Evolutionary conservation across 108 stramenopile genomes (phyloP), one percentile per base, ranked within the genome.

Genomic region (Cyclotella kingstonii): DNA sequence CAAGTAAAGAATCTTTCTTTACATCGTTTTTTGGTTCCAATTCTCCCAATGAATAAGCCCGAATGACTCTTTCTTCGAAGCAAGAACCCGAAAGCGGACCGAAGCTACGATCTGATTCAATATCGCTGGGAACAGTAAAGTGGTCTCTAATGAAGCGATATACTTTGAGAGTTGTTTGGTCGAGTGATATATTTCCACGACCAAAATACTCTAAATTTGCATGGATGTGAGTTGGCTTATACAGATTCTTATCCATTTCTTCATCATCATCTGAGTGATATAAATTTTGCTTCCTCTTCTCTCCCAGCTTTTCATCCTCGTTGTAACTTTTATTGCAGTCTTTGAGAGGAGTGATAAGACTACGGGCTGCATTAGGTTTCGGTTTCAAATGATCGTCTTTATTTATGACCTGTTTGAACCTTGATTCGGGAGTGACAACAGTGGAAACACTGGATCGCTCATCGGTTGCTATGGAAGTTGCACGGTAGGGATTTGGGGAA

Each of bases 21-120:
- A n/a, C 15, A 27, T n/a, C 51, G 8, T 38, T 46, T 30, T 62
- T 78, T 9, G 76, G 66, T 15, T 38, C 10, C 53, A 90, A 56
- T 40, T 63, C 26, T 11, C 72, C 82, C 41, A 70, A 39, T 1
- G 76, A 70, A 66, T 91, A 91, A 0, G 86, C 85, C 0, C 68
- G 29, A 47, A 91, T 60, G 11, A 86, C 81, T 2, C 83, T 71
- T 52, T 88, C 81, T 55, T 91, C 90, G 66, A 77, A 88, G 54
- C 77, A 86, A 29, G 68, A 78, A 19, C 90, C 90, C 36, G 76
- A 76, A 46, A 74, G 55, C 1, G 86, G 86, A 8, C 90, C 90
- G 53, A 66, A 83, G 35, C 43, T 57, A 14, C 73, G 68, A 60
- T 80, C 68, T 21, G 50, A 31, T 56, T 88, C 86, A 40, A 87